Evolutionary conservation across 2,329 filamentous ascomycete genomes (phyloP).

Genomic region (Cladosporium sp.): DNA sequence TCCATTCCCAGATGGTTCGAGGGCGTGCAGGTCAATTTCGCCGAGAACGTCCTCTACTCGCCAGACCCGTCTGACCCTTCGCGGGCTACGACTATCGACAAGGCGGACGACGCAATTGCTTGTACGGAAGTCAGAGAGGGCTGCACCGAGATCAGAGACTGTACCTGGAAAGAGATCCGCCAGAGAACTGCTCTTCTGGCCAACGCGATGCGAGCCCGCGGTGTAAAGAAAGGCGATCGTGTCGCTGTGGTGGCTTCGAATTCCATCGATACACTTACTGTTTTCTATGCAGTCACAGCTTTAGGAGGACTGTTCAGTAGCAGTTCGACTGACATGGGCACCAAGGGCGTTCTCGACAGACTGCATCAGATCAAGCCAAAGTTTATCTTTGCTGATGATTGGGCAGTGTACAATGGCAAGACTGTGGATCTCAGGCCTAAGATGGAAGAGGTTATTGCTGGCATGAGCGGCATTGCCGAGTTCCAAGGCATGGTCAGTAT

Average conservation of each 20-base stretch:
- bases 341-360: conserved; percentile 73
- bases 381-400: conserved; percentile 83
- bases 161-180: conserved; percentile 69
- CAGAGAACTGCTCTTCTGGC: conserved; percentile 59
- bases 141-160: conserved; percentile 49
- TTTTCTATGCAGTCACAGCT: conserved; percentile 69
- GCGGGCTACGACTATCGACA: conserved; percentile 55
- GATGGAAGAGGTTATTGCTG: conserved; percentile 65
- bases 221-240: conserved; percentile 70
- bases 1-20: conserved; percentile 74
- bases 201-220: conserved; percentile 65
- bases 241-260: conserved; percentile 75
- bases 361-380: conserved; percentile 73
- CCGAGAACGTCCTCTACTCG: conserved; percentile 75
- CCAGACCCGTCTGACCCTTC: conserved; percentile 44
- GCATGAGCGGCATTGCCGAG: conserved; percentile 59
- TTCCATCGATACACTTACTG: conserved; percentile 69
- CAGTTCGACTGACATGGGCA: conserved; percentile 80
- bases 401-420: conserved; percentile 76
- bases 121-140: conserved; percentile 73
- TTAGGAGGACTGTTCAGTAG: conserved; percentile 75
- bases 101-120: conserved; percentile 71
- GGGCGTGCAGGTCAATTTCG: conserved; percentile 72
- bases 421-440: conserved; percentile 69
- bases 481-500: conserved; percentile 67